Percentiles rank a stretch among this genome's conserved stretches.
Evolutionary conservation across 148 eudicot species (phyloP).

Genomic region (Fagopyrum esculentum): DNA sequence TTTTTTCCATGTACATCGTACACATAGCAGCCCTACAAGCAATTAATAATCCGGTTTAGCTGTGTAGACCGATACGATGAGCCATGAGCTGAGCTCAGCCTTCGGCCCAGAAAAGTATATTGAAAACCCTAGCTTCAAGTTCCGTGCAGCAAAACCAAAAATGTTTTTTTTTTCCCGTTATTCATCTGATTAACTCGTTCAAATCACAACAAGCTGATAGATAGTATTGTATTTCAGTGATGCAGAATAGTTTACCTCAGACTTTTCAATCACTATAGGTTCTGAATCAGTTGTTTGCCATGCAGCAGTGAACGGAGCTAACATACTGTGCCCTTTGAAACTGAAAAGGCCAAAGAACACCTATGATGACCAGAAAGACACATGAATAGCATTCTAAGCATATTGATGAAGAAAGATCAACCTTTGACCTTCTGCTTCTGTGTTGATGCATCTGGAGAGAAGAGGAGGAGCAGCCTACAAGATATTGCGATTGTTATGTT

Average conservation of each 20-base stretch:
- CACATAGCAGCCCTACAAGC: slow-evolving; percentile 71
- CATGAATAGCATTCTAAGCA: not conserved
- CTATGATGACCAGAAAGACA: not conserved
- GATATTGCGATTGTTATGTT: not conserved
- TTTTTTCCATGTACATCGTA: slow-evolving; percentile 70
- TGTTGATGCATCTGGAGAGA: slow-evolving; percentile 14
- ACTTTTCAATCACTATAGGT: slow-evolving; percentile 75
- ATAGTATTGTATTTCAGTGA: too few relatives aligned
- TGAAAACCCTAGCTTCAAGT: too few relatives aligned
- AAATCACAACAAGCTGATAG: too few relatives aligned
- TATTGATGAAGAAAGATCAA: not conserved
- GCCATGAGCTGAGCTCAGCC: too few relatives aligned
- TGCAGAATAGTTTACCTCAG: slow-evolving; percentile 50
- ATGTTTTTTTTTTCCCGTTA: too few relatives aligned
- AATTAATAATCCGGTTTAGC: not conserved
- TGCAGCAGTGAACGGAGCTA: slow-evolving; percentile 98
- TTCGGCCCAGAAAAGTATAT: too few relatives aligned
- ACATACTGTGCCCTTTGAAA: slow-evolving; percentile 84
- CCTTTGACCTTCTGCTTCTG: slow-evolving; percentile 13
- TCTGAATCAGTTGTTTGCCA: slow-evolving; percentile 74
- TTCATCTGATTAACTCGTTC: too few relatives aligned
- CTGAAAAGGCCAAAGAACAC: slow-evolving; percentile 29
- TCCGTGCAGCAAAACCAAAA: too few relatives aligned
- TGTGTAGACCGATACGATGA: too few relatives aligned
- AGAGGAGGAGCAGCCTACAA: not conserved